These are phyloP conservation scores for Pezicula carpinea DNA, from an alignment of 2,329 filamentous ascomycete species.

Conservation along the genomic window DNA sequence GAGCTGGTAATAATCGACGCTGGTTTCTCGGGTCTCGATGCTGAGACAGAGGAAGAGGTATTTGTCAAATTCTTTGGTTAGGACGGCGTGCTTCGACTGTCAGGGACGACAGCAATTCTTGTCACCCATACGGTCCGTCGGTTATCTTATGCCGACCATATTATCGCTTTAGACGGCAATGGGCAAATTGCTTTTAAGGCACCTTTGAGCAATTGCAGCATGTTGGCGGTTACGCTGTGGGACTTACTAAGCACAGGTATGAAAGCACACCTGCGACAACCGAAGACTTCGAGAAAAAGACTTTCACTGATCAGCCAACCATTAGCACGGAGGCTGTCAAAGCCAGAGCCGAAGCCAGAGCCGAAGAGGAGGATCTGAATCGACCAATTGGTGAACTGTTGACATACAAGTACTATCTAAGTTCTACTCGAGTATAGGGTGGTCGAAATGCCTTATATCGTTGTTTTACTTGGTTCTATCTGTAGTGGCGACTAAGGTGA, in stretches of 20 bases:
- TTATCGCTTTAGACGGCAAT: conserved; percentile 31
- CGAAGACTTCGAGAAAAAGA: background rate
- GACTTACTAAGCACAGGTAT: conserved; percentile 1
- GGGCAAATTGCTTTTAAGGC: conserved; percentile 33
- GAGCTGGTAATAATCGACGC: conserved; percentile 15
- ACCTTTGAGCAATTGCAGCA: conserved; percentile 29
- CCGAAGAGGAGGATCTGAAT: conserved; percentile 14
- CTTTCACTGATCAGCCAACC: background rate
- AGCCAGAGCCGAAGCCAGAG: background rate
- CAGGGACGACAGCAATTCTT: conserved; percentile 31
- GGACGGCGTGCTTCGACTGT: conserved; percentile 15
- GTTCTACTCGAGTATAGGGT: conserved; percentile 20
- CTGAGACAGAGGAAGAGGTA: conserved; percentile 6
- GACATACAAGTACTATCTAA: conserved; percentile 25
- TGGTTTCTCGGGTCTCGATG: conserved; percentile 16
- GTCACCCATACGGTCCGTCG: conserved; percentile 26
- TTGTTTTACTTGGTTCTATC: conserved; percentile 3
- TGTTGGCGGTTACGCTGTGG: conserved; percentile 31
- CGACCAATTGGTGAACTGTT: conserved; percentile 19
- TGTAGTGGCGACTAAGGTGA: conserved; percentile 12
- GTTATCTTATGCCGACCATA: conserved; percentile 33
- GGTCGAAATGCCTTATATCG: conserved; percentile 8
- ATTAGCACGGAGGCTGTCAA: background rate
- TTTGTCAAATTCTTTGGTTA: conserved; percentile 9
- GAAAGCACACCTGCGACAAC: background rate